phyloP scores from a whole-genome alignment of 2,329 filamentous ascomycete genomes.

The Chaetomium strumarium region DNA sequence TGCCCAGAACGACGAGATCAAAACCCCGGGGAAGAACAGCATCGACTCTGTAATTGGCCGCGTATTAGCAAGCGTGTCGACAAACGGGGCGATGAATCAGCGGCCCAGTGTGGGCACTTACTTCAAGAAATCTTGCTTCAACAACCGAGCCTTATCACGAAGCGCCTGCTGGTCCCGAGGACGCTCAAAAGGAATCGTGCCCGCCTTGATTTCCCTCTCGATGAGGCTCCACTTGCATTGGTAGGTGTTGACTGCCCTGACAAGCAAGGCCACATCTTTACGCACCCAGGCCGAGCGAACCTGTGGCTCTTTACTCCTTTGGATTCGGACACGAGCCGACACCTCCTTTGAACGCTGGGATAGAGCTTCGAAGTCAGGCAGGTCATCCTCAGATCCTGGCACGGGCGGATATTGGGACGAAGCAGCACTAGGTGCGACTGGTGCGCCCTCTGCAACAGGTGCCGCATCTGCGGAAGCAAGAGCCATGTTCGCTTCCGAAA shows the following conservation, averaged over 20 bases:
- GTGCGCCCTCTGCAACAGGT: conserved; percentile 1
- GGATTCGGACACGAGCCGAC: conserved; percentile 27
- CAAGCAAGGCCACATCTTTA: conserved; percentile 37
- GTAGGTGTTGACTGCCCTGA: conserved; percentile 36
- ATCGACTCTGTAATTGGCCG: conserved; percentile 32
- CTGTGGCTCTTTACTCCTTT: conserved; percentile 31
- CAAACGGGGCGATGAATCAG: background rate
- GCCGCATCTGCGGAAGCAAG: conserved; percentile 4
- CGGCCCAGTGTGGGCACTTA: conserved; percentile 21
- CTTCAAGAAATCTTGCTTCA: conserved; percentile 49
- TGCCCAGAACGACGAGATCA: conserved; percentile 43
- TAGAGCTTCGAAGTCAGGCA: conserved; percentile 25
- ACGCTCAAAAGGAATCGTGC: conserved; percentile 35
- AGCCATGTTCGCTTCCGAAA: conserved; percentile 9
- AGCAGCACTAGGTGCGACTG: conserved; percentile 3
- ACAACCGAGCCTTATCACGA: conserved; percentile 52
- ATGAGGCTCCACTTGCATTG: conserved; percentile 37
- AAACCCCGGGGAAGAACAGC: conserved; percentile 41
- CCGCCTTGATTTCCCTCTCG: conserved; percentile 27
- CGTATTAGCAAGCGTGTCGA: conserved; percentile 6
- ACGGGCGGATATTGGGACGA: conserved; percentile 21
- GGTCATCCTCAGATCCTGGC: conserved; percentile 16
- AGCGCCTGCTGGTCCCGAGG: conserved; percentile 49
- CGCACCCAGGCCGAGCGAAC: conserved; percentile 37
- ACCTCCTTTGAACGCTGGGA: conserved; percentile 24